Evolutionary conservation across 108 stramenopile species (phyloP).

Genomic region (Skeletonema marinoi): DNA sequence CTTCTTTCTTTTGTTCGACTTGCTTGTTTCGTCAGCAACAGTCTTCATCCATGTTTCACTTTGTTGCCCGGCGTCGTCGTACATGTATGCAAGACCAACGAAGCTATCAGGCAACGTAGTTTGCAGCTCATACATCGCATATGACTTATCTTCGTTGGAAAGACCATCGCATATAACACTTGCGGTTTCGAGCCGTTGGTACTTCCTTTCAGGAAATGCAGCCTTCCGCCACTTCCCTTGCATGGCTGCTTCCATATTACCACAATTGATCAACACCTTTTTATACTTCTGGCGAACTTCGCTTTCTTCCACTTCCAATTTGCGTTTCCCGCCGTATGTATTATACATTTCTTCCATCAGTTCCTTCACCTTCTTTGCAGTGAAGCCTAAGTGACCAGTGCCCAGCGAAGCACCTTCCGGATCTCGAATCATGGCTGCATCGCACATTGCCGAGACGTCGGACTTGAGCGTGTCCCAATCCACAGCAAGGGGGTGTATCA

Average conservation of each 20-base stretch:
- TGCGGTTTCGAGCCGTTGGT: slow-evolving; percentile 59
- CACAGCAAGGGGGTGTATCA: slow-evolving; percentile 63
- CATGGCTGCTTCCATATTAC: slow-evolving; percentile 77
- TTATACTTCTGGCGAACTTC: slow-evolving; percentile 63
- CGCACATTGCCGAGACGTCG: slow-evolving; percentile 77
- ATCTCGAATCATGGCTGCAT: slow-evolving; percentile 61
- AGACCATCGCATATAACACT: slow-evolving; percentile 83
- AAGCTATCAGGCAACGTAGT: slow-evolving; percentile 79
- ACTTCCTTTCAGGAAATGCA: slow-evolving; percentile 82
- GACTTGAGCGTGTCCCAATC: slow-evolving; percentile 75
- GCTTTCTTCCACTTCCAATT: slow-evolving; percentile 59
- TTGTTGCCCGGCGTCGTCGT: slow-evolving; percentile 76
- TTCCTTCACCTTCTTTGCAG: slow-evolving; percentile 67
- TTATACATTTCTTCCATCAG: slow-evolving; percentile 67
- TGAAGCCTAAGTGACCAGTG: slow-evolving; percentile 56
- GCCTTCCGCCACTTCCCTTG: slow-evolving; percentile 66
- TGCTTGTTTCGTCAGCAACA: slow-evolving; percentile 58
- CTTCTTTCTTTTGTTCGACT: slow-evolving; percentile 32
- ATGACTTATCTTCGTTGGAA: slow-evolving; percentile 74
- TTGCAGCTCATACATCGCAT: slow-evolving; percentile 75
- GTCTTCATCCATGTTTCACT: slow-evolving; percentile 92
- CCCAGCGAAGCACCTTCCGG: slow-evolving; percentile 32
- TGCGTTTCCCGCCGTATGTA: slow-evolving; percentile 57
- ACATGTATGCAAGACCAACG: slow-evolving; percentile 79
- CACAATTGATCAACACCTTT: slow-evolving; percentile 38